Evolutionary conservation across 1,284 basidiomycete species (phyloP), one percentile per base, ranked within the genome.

Genomic region (Cryptococcus sp.): DNA sequence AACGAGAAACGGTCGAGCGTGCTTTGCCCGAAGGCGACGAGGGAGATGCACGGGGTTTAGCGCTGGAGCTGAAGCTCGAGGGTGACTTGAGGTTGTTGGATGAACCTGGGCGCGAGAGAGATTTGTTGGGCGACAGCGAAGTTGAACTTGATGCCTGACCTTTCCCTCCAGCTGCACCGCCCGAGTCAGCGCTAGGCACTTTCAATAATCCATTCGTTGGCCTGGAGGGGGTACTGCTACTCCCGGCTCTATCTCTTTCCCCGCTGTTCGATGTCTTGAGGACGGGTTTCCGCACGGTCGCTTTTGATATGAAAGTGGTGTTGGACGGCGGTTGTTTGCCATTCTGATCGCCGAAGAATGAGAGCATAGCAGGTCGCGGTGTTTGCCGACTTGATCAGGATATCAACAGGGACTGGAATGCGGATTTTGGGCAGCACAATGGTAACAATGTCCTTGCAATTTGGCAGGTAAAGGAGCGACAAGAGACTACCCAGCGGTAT

Each of bases 301-400:
- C 67, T 47, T 64, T 67, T 35, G 64, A 57, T 23, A 67, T 60
- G 13, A 60, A 57, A 46, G 53, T 65, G 49, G 13, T 60, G 44
- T 38, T 59, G 42, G 60, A 60, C 50, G 59, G 54, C 25, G 53
- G 51, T n/a, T 58, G 56, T 56, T 59, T 62, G 8, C 50, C 49
- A 47, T 53, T 46, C 31, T 57, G 51, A 47, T 61, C 57, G 46
- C 67, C 67, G 56, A 72, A 72, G 49, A 72, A 70, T 17, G 70
- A 72, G 50, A 68, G 59, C 68, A 71, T 71, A 45, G 47, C 51
- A 35, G 31, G 31, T 35, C 31, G 31, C 31, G 31, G 31, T 35
- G 31, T 35, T 13, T 35, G 31, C 13, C 31, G 31, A 35, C 7
- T 35, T 10, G 25, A 13, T 35, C 31, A 13, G 13, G 10, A 8